Conservation (phyloP, 345 rosid genomes). For the Citrus maxima region DNA sequence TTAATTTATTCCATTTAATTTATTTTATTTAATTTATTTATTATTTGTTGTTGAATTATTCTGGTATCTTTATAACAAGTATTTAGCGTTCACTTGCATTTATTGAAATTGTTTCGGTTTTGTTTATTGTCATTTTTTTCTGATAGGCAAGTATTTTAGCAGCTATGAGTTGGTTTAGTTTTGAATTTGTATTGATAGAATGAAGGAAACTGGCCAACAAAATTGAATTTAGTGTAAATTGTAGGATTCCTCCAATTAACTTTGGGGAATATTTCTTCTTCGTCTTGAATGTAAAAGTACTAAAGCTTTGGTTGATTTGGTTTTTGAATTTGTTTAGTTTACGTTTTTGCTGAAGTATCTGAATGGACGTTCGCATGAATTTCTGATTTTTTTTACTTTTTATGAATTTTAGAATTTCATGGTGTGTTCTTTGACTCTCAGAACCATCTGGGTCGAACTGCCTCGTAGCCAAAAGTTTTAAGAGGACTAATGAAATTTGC, state of each 20-base stretch:
- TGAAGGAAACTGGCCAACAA: neutral
- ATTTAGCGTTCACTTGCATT: neutral
- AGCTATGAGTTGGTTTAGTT: neutral
- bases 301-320: neutral
- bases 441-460: neutral
- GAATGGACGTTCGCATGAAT: neutral
- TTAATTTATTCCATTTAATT: neutral
- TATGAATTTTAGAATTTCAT: neutral
- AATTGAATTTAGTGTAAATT: neutral
- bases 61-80: neutral
- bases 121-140: neutral
- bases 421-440: neutral
- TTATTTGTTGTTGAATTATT: neutral
- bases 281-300: too few relatives aligned
- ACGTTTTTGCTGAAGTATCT: neutral
- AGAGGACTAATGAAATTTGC: neutral
- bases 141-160: neutral
- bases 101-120: neutral
- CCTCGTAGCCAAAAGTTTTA: neutral
- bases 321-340: too few relatives aligned
- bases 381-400: neutral
- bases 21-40: neutral
- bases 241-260: neutral
- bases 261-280: too few relatives aligned
- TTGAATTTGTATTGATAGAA: neutral